phyloP scores from a whole-genome alignment of 2,329 filamentous ascomycete species.

The Colletotrichum liriopes region DNA sequence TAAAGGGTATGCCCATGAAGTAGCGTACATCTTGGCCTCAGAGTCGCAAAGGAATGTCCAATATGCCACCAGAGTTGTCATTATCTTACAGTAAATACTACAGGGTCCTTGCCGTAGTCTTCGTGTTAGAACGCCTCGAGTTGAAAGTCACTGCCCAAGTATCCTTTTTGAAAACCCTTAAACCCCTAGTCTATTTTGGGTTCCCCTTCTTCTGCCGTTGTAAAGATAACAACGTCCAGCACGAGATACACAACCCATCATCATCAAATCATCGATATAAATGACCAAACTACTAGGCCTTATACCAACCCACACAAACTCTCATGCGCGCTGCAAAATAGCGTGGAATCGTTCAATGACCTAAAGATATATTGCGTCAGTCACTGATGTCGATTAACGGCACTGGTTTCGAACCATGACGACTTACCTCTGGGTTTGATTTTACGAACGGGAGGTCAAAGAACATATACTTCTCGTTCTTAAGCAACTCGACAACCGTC shows the following conservation, averaged over 20 bases:
- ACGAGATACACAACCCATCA: background rate
- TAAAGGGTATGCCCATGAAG: background rate
- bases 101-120: slow-evolving; percentile 8
- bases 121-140: slow-evolving; percentile 21
- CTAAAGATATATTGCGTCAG: slow-evolving; percentile 6
- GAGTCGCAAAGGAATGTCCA: slow-evolving; percentile 12
- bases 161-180: slow-evolving; percentile 6
- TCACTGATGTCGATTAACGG: background rate
- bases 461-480: slow-evolving; percentile 92
- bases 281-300: background rate
- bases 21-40: background rate
- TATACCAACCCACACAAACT: background rate
- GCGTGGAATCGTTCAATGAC: slow-evolving; percentile 44
- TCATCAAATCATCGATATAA: background rate
- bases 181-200: background rate
- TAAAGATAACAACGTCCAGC: background rate
- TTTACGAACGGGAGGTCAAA: slow-evolving; percentile 96
- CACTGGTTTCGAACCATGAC: background rate
- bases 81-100: slow-evolving; percentile 39
- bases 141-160: slow-evolving; percentile 4
- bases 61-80: slow-evolving; percentile 14
- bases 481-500: slow-evolving; percentile 89
- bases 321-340: slow-evolving; percentile 30
- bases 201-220: background rate
- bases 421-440: slow-evolving; percentile 84